Conservation (phyloP, 2,329 filamentous ascomycete species). For the Lecanosticta acicola region DNA sequence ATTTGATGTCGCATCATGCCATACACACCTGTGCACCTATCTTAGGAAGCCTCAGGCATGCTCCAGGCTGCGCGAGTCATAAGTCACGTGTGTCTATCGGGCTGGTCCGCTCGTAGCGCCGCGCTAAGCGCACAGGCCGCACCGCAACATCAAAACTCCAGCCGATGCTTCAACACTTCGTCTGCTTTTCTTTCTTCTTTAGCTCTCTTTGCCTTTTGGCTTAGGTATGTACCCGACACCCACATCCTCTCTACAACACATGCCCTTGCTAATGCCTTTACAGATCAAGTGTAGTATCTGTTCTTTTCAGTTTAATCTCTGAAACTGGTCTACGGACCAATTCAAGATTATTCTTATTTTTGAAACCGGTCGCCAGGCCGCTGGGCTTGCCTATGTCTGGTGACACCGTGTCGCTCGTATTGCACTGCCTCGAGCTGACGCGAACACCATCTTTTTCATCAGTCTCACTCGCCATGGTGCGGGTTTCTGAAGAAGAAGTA, state of each 20-base stretch:
- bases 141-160: neutral
- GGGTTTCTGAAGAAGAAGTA: conserved; percentile 8
- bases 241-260: neutral
- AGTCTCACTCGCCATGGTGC: conserved; percentile 2
- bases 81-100: too few relatives aligned
- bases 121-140: neutral
- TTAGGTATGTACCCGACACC: neutral
- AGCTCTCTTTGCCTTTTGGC: conserved; percentile 1
- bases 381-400: conserved; percentile 13
- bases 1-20: too few relatives aligned
- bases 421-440: conserved; percentile 11
- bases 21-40: too few relatives aligned
- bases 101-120: too few relatives aligned
- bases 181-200: conserved; percentile 1
- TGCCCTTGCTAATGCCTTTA: neutral
- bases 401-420: conserved; percentile 12
- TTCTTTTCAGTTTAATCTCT: conserved; percentile 22
- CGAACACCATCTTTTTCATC: conserved; percentile 12
- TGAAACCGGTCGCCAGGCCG: conserved; percentile 8
- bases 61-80: too few relatives aligned
- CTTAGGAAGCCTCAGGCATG: too few relatives aligned
- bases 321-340: conserved; percentile 13
- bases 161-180: neutral
- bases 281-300: conserved; percentile 9
- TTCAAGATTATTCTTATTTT: conserved; percentile 20